Evolutionary conservation across 73 alveolate species (phyloP).

Genomic region (Blepharisma stoltei): DNA sequence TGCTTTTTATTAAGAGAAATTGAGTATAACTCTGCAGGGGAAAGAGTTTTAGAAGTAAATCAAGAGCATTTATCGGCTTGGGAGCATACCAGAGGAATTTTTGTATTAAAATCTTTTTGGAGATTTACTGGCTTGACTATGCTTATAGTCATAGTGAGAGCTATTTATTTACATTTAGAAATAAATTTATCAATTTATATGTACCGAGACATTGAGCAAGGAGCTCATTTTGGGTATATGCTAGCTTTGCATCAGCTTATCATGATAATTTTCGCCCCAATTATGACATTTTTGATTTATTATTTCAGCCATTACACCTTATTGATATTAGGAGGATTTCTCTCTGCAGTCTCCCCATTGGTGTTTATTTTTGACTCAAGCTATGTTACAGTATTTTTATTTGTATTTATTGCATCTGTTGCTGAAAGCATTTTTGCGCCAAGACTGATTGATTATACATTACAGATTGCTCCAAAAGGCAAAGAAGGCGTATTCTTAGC

Average conservation of each 20-base stretch:
- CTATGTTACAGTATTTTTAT: slow-evolving; percentile 6
- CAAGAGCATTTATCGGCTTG: not conserved
- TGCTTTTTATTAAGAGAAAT: slow-evolving; percentile 4
- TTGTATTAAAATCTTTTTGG: slow-evolving; percentile 1
- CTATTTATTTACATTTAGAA: not conserved
- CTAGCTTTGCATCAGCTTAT: slow-evolving; percentile 12
- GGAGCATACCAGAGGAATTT: not conserved
- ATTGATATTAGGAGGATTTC: slow-evolving; percentile 1
- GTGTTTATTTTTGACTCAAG: not conserved
- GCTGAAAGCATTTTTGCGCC: slow-evolving; percentile 23
- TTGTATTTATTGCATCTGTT: slow-evolving; percentile 10
- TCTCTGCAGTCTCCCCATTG: not conserved
- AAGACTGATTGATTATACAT: slow-evolving; percentile 8
- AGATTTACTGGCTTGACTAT: not conserved
- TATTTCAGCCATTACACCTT: not conserved
- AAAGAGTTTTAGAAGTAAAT: too few relatives aligned
- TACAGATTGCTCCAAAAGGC: slow-evolving; percentile 22
- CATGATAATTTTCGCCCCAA: not conserved
- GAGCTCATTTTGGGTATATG: slow-evolving; percentile 22
- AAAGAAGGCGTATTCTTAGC: slow-evolving; percentile 25
- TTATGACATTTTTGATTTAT: slow-evolving; percentile 6
- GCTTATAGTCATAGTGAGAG: slow-evolving; percentile 2
- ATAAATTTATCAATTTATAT: slow-evolving; percentile 9
- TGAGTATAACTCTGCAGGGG: not conserved
- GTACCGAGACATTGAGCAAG: slow-evolving; percentile 3